Conservation (phyloP, 306 rosid species). For the apple (Malus domestica) region DNA sequence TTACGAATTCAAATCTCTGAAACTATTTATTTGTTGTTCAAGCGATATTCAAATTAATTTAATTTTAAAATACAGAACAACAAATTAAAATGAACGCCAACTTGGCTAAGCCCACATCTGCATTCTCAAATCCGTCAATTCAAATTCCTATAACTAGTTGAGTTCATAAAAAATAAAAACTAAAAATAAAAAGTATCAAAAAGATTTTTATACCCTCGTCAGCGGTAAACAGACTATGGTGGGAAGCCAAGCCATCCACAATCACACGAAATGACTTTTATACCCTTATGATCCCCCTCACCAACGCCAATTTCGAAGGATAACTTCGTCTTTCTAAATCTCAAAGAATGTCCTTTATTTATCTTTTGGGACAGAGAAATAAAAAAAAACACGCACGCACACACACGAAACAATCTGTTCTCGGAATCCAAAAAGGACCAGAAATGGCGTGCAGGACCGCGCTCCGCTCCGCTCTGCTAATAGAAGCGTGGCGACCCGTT, state of each 20-base stretch:
- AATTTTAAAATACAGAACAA: too few relatives aligned
- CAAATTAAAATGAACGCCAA: too few relatives aligned
- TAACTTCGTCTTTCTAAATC: not conserved
- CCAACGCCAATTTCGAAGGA: not conserved
- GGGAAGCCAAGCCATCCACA: not conserved
- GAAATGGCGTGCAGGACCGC: constrained; percentile 61
- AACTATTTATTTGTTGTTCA: not conserved
- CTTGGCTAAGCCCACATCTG: too few relatives aligned
- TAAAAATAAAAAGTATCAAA: too few relatives aligned
- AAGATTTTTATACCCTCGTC: not conserved
- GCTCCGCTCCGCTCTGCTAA: constrained; percentile 45
- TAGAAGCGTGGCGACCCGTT: constrained; percentile 50
- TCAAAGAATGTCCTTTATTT: not conserved
- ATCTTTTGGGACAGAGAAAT: not conserved
- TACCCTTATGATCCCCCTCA: not conserved
- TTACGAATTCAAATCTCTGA: not conserved
- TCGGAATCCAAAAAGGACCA: not conserved
- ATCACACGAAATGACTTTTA: not conserved
- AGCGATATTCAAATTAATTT: not conserved
- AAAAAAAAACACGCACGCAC: not conserved
- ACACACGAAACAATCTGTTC: not conserved
- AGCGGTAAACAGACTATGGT: not conserved
- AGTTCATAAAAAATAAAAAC: too few relatives aligned
- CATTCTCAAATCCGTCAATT: not conserved
- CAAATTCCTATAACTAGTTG: not conserved